Evolutionary conservation across 1,139 yeast genomes (phyloP).

Genomic region (Arxiozyma slooffiae): DNA sequence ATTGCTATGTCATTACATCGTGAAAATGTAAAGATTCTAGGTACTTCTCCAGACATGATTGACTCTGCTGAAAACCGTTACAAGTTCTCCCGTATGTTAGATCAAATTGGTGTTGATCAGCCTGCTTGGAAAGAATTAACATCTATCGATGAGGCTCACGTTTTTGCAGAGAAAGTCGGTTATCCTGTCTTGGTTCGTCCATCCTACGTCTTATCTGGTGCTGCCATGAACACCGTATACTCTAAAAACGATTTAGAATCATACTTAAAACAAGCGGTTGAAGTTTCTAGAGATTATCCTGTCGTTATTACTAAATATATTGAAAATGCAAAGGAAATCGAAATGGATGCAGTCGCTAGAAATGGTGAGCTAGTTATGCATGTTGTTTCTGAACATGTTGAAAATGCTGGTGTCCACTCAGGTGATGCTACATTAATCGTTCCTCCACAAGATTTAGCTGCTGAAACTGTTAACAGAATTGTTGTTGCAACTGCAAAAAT

Average conservation of each 20-base stretch:
- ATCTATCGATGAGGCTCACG: constrained; percentile 86
- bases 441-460: constrained; percentile 92
- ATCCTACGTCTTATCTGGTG: constrained; percentile 94
- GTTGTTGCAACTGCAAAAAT: constrained; percentile 94
- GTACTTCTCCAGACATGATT: constrained; percentile 97
- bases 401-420: constrained; percentile 98
- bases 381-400: constrained; percentile 97
- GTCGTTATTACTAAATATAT: constrained; percentile 95
- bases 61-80: constrained; percentile 97
- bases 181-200: constrained; percentile 98
- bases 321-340: constrained; percentile 96
- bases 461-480: constrained; percentile 82
- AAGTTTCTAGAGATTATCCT: constrained; percentile 95
- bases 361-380: constrained; percentile 95
- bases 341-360: constrained; percentile 96
- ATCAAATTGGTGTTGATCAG: constrained; percentile 93
- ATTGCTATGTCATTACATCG: constrained; percentile 90
- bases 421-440: constrained; percentile 98
- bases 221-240: constrained; percentile 97
- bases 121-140: constrained; percentile 99
- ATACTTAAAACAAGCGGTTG: constrained; percentile 87
- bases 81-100: constrained; percentile 96
- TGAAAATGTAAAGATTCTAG: constrained; percentile 89
- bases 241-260: constrained; percentile 81
- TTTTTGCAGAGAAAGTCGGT: constrained; percentile 80